Evolutionary conservation across 768 basidiomycete species (phyloP).

Genomic region (Trametes cingulata): DNA sequence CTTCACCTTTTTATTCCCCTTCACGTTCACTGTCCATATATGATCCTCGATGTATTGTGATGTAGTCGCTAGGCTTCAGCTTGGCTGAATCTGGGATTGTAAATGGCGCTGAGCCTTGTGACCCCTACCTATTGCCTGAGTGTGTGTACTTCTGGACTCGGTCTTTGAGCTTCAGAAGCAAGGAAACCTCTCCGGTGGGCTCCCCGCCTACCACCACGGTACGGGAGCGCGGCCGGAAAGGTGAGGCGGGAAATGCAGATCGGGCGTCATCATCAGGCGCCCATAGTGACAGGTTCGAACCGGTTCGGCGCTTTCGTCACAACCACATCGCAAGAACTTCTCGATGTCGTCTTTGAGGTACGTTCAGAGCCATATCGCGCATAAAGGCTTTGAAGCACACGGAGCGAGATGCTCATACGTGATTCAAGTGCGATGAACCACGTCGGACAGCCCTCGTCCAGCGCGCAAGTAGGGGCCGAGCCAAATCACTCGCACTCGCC

Average conservation of each 20-base stretch:
- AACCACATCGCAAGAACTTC: constrained; percentile 14
- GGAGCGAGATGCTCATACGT: background rate
- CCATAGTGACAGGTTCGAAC: constrained; percentile 10
- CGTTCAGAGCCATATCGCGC: background rate
- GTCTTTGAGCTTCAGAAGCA: too few relatives aligned
- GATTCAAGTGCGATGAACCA: constrained; percentile 17
- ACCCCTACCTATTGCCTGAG: background rate
- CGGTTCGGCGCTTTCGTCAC: constrained; percentile 20
- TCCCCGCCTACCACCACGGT: too few relatives aligned
- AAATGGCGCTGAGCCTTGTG: constrained; percentile 6
- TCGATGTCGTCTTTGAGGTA: constrained; percentile 16
- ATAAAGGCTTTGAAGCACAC: background rate
- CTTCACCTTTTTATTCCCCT: constrained; percentile 21
- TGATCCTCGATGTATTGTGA: constrained; percentile 16
- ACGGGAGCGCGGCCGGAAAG: too few relatives aligned
- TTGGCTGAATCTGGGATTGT: constrained; percentile 11
- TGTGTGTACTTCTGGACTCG: too few relatives aligned
- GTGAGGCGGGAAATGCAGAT: too few relatives aligned
- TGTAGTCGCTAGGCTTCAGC: constrained; percentile 9
- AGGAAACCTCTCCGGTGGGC: too few relatives aligned
- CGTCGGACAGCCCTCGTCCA: background rate
- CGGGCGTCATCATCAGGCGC: background rate
- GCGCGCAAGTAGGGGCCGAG: constrained; percentile 9
- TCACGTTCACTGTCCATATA: constrained; percentile 25
- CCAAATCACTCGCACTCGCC: constrained; percentile 18